Evolutionary conservation across 2,329 filamentous ascomycete genomes (phyloP), one percentile per base, ranked within the genome.

Genomic region (Geosmithia morbida): DNA sequence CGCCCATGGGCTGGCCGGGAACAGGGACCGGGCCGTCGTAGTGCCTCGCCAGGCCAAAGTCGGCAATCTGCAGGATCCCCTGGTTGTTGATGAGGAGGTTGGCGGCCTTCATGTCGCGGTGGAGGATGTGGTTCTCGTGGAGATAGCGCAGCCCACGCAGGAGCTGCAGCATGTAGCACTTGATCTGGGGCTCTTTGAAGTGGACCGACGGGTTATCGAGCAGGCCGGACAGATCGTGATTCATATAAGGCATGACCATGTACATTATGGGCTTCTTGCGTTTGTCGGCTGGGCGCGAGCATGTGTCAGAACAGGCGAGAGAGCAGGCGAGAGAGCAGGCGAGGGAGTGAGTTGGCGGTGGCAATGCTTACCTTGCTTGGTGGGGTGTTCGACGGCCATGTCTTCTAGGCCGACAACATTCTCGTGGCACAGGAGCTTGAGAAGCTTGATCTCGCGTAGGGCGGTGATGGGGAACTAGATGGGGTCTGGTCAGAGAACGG

Each of bases 161-260:
- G 29, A 98, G 74, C 63, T 98, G 92, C 50, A 92, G 70, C 77
- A 98, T 82, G 65, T 98, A 98, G 68, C 92, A 98, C 65, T 98
- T 98, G 65, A 97, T 94, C 62, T 97, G 89, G 4, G 87, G 76
- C 58, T 89, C 83, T 45, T 84, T 85, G 58, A 98, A 90, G 41
- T 78, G 77, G 40, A 98, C 89, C 7, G 83, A 81, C 10, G 90
- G 90, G 57, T 98, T 98, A 63, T 97, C 92, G 57, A 98, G 80
- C 29, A 98, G 78, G 43, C 92, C 92, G 8, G 90, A 94, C n/a
- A 98, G 75, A 66, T 98, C 92, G 66, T 98, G 92, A 57, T 97
- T 89, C 88, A 97, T 96, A 64, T 98, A 98, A 7, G 90, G 92
- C 43, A 83, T 96, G 46, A 94, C 90, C 92, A 98, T 98, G 67